Percentiles rank a stretch among this genome's conserved stretches.
Evolutionary conservation across 2,329 filamentous ascomycete genomes (phyloP).

Genomic region (Didymosphaeria variabile): DNA sequence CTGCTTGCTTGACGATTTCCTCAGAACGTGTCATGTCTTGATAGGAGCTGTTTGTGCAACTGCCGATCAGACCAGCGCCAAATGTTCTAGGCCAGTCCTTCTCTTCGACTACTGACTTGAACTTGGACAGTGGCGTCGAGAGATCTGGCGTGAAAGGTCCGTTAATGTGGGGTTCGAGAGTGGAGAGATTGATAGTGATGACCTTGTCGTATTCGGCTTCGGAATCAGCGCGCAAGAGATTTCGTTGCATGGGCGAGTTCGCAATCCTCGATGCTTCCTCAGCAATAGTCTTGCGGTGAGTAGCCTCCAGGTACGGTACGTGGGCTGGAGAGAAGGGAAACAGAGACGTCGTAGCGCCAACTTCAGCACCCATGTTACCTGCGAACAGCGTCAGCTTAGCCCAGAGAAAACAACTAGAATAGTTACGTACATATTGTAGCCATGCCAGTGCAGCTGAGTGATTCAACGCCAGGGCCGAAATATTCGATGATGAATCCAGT

Average conservation of each 20-base stretch:
- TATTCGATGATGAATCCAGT: slow-evolving; percentile 97
- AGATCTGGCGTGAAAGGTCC: slow-evolving; percentile 96
- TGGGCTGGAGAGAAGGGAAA: slow-evolving; percentile 92
- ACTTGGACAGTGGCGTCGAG: slow-evolving; percentile 88
- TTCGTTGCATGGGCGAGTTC: slow-evolving; percentile 65
- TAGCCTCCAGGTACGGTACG: slow-evolving; percentile 84
- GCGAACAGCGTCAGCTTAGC: slow-evolving; percentile 1
- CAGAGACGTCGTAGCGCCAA: slow-evolving; percentile 92
- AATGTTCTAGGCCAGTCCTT: slow-evolving; percentile 92
- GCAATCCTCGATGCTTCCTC: slow-evolving; percentile 71
- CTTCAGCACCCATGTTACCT: slow-evolving; percentile 69
- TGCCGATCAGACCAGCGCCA: slow-evolving; percentile 92
- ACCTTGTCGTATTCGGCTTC: slow-evolving; percentile 89
- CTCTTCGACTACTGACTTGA: slow-evolving; percentile 82
- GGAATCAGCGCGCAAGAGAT: slow-evolving; percentile 78
- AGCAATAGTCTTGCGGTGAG: slow-evolving; percentile 77
- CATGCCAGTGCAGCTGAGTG: slow-evolving; percentile 92
- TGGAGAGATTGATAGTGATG: slow-evolving; percentile 88
- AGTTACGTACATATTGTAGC: slow-evolving; percentile 72
- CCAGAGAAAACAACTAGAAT: not conserved
- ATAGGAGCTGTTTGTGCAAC: slow-evolving; percentile 98
- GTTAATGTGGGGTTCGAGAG: slow-evolving; percentile 94
- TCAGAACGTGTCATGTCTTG: slow-evolving; percentile 98
- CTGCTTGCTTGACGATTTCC: slow-evolving; percentile 89
- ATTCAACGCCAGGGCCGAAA: slow-evolving; percentile 86